Percentiles rank a stretch among this genome's conserved stretches.
These are phyloP conservation scores for Tympanopsis confertula DNA, from an alignment of 2,329 filamentous ascomycete genomes.

Conservation along the genomic window DNA sequence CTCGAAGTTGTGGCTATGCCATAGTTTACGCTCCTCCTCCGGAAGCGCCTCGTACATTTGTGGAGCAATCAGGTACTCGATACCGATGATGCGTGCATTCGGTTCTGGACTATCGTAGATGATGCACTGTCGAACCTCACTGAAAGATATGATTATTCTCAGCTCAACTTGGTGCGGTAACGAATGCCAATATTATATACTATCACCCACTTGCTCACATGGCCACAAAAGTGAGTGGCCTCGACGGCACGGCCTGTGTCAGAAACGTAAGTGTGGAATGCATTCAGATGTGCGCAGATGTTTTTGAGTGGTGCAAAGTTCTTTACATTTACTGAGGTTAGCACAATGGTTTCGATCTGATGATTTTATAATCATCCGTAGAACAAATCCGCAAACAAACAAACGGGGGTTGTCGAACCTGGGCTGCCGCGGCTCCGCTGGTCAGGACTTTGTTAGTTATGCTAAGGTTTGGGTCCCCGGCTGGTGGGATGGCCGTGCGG, in stretches of 20 bases:
- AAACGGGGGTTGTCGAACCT: conserved; percentile 22
- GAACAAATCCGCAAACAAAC: not conserved
- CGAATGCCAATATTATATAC: conserved; percentile 1
- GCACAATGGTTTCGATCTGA: not conserved
- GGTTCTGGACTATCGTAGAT: conserved; percentile 64
- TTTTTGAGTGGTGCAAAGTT: conserved; percentile 61
- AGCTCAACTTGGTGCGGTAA: not conserved
- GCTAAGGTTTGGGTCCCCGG: too few species aligned
- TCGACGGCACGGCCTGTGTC: conserved; percentile 62
- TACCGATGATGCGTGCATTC: conserved; percentile 64
- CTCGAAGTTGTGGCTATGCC: conserved; percentile 69
- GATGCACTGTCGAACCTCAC: conserved; percentile 72
- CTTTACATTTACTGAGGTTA: conserved; percentile 17
- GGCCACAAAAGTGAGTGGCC: conserved; percentile 75
- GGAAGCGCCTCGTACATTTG: conserved; percentile 56
- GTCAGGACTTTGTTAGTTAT: conserved; percentile 46
- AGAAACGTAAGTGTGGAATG: conserved; percentile 73
- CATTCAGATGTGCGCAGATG: conserved; percentile 74
- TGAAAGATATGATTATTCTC: conserved; percentile 6
- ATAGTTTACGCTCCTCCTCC: conserved; percentile 57
- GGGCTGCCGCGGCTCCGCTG: conserved; percentile 45
- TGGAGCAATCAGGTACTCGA: conserved; percentile 79
- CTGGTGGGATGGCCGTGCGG: too few species aligned
- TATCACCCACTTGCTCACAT: conserved; percentile 43
- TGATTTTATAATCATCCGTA: not conserved